Evolutionary conservation across 352 stramenopile genomes (phyloP), one percentile per base, ranked within the genome.

Genomic region (Discostella stelligera): DNA sequence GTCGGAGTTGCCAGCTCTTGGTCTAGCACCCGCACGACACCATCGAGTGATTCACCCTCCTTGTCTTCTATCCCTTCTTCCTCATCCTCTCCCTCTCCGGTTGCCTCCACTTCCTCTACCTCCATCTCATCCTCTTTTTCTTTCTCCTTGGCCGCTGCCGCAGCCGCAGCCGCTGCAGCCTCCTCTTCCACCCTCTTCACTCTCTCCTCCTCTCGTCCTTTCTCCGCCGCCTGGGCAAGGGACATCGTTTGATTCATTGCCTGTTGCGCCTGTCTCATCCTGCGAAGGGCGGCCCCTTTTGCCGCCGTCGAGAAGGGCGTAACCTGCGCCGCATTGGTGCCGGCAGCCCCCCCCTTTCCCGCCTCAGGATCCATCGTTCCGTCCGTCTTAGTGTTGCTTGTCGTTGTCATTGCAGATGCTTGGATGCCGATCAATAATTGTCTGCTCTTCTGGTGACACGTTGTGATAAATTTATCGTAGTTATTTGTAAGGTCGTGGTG

Each of bases 221-320:
- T 52, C 44, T 52, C 44, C 44, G 44, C 44, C n/a, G 44, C 44
- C 44, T 52, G 44, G 13, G 44, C 44, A 4, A 52, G 44, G 8
- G 44, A 8, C 44, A 52, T 52, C 44, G 7, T 20, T 7, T 16
- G 13, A 3, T 7, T 52, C 44, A 52, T 52, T 7, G 7, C 44
- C 44, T 52, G 44, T 7, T 52, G 44, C n/a, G 44, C 44, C n/a
- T 52, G 44, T 52, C n/a, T 52, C 44, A 52, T 52, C 44, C 44
- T 52, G 13, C 44, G 13, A 16, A 52, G 2, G 13, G 44, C 44
- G 4, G 44, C 44, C 1, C 44, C 44, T 52, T 20, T 52, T 7
- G 44, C 44, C 44, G 44, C 44, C 44, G 44, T 52, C n/a, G 44
- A 52, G 44, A 52, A 52, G 44, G 44, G 44, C 2, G 44, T 52